Conservation (phyloP, 352 stramenopile species). For the Pythium aphanidermatum region DNA sequence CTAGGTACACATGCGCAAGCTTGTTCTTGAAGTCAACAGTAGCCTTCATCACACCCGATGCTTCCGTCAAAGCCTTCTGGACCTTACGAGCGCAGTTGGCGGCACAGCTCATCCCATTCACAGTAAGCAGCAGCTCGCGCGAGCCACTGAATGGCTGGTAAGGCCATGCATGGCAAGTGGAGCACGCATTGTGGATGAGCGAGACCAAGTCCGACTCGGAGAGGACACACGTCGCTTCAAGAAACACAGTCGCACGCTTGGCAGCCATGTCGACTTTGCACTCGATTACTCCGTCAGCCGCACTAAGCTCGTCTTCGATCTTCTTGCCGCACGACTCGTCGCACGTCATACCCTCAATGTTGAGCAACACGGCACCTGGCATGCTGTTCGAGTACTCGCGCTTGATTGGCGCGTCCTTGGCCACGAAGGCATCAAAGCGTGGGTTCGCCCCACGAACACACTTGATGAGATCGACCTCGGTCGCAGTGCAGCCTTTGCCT, state of each 20-base stretch:
- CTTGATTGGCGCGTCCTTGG: slow-evolving; percentile 29
- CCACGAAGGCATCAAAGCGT: slow-evolving; percentile 66
- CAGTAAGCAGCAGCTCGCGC: slow-evolving; percentile 64
- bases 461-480: slow-evolving; percentile 85
- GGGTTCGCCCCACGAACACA: slow-evolving; percentile 66
- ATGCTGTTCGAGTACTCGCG: slow-evolving; percentile 37
- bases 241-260: slow-evolving; percentile 66
- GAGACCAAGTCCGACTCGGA: slow-evolving; percentile 64
- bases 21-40: slow-evolving; percentile 76
- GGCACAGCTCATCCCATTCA: slow-evolving; percentile 76
- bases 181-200: slow-evolving; percentile 37
- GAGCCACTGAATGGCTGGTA: slow-evolving; percentile 70
- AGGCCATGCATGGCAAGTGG: slow-evolving; percentile 46
- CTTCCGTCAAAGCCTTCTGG: slow-evolving; percentile 49
- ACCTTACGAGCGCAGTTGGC: slow-evolving; percentile 75
- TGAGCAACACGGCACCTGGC: slow-evolving; percentile 60
- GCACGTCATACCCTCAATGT: slow-evolving; percentile 74
- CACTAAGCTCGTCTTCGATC: slow-evolving; percentile 48
- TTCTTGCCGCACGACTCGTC: slow-evolving; percentile 55
- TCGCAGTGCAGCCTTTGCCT: slow-evolving; percentile 71
- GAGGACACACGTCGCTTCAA: slow-evolving; percentile 52
- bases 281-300: slow-evolving; percentile 48
- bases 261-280: slow-evolving; percentile 60
- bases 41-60: slow-evolving; percentile 62
- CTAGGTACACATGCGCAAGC: slow-evolving; percentile 69